A percentile compares a stretch with the other conserved stretches of the same genome.
phyloP scores from a whole-genome alignment of 257 asterid genomes.

The Primulina tabacum region DNA sequence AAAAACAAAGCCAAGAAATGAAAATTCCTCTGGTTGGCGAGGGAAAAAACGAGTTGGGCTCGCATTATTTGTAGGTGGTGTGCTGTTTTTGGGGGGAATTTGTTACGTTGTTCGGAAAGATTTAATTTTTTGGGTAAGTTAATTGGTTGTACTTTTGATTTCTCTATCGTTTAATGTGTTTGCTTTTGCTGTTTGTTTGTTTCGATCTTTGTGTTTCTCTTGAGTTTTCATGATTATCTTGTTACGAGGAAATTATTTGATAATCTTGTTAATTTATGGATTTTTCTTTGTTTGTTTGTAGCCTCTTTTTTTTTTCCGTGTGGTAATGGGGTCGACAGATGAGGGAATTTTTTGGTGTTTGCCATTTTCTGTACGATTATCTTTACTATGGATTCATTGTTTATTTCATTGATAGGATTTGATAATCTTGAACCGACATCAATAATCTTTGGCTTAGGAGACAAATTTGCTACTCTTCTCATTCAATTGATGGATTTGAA shows the following conservation, averaged over 20 bases:
- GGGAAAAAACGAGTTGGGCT: background rate
- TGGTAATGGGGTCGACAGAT: background rate
- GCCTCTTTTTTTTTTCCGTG: no score
- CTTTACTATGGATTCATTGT: background rate
- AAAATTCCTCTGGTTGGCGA: background rate
- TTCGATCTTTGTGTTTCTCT: background rate
- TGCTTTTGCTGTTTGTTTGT: background rate
- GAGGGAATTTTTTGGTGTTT: background rate
- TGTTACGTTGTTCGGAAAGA: background rate
- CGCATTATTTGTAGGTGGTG: background rate
- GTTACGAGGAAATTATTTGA: background rate
- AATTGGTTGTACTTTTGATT: background rate
- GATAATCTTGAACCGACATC: background rate
- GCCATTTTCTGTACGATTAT: background rate
- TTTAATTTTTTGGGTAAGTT: background rate
- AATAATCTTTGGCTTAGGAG: background rate
- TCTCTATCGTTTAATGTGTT: background rate
- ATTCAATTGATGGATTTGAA: conserved; percentile 4
- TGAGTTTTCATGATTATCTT: background rate
- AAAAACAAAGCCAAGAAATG: background rate
- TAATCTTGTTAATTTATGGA: background rate
- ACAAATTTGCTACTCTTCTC: conserved; percentile 2
- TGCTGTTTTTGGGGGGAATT: background rate
- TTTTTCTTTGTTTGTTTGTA: no score
- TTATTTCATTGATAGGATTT: background rate